phyloP scores from a whole-genome alignment of 2,329 filamentous ascomycete genomes.

The Cordyceps pruinosa region DNA sequence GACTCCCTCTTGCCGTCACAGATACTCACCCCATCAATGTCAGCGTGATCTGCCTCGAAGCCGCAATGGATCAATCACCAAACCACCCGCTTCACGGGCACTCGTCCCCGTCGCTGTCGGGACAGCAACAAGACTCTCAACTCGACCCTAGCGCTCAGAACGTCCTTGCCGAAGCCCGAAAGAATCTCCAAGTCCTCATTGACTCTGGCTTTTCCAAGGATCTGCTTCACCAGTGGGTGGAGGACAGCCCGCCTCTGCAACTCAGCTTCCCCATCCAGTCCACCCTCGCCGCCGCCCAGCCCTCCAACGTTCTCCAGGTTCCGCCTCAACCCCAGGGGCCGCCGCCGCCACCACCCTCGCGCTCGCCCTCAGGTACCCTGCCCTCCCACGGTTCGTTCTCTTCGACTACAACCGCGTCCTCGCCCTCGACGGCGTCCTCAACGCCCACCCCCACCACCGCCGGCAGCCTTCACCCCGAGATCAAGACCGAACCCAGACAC shows the following conservation, averaged over 20 bases:
- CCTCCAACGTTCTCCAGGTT: conserved; percentile 3
- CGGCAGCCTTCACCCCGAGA: conserved; percentile 13
- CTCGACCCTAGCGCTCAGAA: conserved; percentile 33
- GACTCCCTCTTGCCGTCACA: too few species aligned
- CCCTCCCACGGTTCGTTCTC: conserved; percentile 11
- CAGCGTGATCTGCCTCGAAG: conserved; percentile 22
- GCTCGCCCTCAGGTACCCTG: conserved; percentile 10
- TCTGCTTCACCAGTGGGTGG: conserved; percentile 34
- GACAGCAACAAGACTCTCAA: conserved; percentile 20
- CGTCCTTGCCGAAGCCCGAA: conserved; percentile 38
- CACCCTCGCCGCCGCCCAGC: conserved; percentile 9
- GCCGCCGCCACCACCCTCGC: conserved; percentile 14
- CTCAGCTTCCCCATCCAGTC: conserved; percentile 19
- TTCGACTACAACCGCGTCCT: conserved; percentile 6
- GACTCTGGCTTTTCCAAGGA: conserved; percentile 39
- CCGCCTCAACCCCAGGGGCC: conserved; percentile 16
- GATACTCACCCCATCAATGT: conserved; percentile 13
- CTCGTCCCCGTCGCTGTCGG: conserved; percentile 18
- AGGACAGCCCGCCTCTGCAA: conserved; percentile 29
- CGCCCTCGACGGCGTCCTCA: conserved; percentile 18
- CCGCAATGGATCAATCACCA: conserved; percentile 26
- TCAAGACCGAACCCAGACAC: conserved; percentile 24
- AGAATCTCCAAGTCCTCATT: conserved; percentile 39
- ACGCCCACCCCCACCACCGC: conserved; percentile 6
- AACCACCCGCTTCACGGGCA: conserved; percentile 23